These are phyloP conservation scores for Dictyostelium firmibasis DNA, from an alignment of 78 protist genomes.

Conservation along the genomic window DNA sequence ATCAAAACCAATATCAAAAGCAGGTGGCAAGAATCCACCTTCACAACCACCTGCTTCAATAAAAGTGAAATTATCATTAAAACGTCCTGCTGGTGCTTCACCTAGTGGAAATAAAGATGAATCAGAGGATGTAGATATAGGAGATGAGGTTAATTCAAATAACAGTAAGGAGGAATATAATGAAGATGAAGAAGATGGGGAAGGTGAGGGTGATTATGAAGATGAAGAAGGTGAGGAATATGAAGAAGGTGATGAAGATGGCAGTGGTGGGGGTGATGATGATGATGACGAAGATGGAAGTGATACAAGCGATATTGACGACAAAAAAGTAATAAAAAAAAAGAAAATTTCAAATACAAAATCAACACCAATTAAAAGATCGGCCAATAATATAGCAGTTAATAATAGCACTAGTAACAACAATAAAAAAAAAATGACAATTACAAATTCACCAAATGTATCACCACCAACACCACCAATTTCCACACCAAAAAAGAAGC, in stretches of 20 bases:
- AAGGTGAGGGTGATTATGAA: too few species aligned
- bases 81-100: background rate
- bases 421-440: background rate
- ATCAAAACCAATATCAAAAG: background rate
- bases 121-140: conserved; percentile 5
- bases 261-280: background rate
- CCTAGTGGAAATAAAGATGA: background rate
- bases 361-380: background rate
- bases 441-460: background rate
- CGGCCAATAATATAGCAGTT: background rate
- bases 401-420: background rate
- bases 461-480: background rate
- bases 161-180: background rate
- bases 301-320: background rate
- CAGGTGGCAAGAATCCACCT: background rate
- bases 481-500: conserved; percentile 5
- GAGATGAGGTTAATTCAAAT: background rate
- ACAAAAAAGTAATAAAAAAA: background rate
- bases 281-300: background rate
- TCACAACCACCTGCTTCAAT: background rate
- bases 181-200: background rate
- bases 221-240: background rate
- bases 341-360: background rate
- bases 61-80: background rate
- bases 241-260: background rate